A percentile compares a stretch with the other conserved stretches of the same genome.
Evolutionary conservation across 2,329 filamentous ascomycete species (phyloP).

Genomic region (Colletotrichum musicola): DNA sequence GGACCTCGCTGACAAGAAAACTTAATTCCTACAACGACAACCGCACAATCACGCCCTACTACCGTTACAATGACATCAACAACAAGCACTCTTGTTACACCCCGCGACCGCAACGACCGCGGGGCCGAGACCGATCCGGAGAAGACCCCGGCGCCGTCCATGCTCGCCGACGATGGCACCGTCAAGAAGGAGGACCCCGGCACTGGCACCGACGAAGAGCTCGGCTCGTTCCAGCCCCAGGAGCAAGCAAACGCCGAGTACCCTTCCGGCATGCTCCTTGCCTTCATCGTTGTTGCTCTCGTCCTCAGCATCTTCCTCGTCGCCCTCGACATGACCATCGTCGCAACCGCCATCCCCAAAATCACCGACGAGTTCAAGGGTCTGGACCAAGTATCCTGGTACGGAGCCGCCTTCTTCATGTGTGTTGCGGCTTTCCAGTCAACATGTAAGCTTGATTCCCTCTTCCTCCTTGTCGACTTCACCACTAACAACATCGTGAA

Average conservation of each 20-base stretch:
- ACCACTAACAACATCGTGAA: constrained; percentile 41
- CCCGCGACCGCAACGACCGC: constrained; percentile 13
- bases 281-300: constrained; percentile 60
- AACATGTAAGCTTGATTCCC: constrained; percentile 45
- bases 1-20: neutral
- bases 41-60: neutral
- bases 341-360: constrained; percentile 69
- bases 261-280: constrained; percentile 53
- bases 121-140: constrained; percentile 27
- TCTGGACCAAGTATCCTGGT: constrained; percentile 69
- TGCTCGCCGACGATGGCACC: constrained; percentile 20
- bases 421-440: constrained; percentile 60
- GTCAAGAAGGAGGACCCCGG: constrained; percentile 33
- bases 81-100: constrained; percentile 27
- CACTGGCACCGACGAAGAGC: constrained; percentile 33
- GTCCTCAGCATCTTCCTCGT: constrained; percentile 63
- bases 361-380: constrained; percentile 67
- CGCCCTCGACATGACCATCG: constrained; percentile 65
- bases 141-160: constrained; percentile 34
- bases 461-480: constrained; percentile 35
- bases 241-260: constrained; percentile 51
- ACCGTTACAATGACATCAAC: constrained; percentile 27
- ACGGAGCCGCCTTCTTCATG: constrained; percentile 68
- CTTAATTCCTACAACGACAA: neutral
- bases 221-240: constrained; percentile 12